These are phyloP conservation scores for Sporothrix brasiliensis DNA, from an alignment of 2,329 filamentous ascomycete genomes.

Conservation along the genomic window DNA sequence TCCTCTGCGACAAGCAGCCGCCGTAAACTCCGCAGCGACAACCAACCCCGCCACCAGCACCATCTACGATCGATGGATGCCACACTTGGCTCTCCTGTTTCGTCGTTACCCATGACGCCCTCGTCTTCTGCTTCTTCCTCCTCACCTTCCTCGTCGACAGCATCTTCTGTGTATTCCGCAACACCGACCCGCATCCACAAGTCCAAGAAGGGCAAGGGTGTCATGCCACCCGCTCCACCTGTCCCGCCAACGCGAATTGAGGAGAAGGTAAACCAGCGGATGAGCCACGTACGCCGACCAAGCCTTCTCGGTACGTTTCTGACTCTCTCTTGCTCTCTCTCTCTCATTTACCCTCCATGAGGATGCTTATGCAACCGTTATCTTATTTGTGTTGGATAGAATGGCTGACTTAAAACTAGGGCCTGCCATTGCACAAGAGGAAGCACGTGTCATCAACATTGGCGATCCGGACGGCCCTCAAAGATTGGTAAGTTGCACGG, in stretches of 20 bases:
- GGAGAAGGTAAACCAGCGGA: constrained; percentile 52
- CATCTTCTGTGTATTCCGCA: constrained; percentile 54
- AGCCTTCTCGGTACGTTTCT: constrained; percentile 61
- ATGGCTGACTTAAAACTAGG: constrained; percentile 53
- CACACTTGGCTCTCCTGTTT: constrained; percentile 26
- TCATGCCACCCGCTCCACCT: constrained; percentile 46
- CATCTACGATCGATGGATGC: constrained; percentile 32
- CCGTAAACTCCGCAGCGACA: constrained; percentile 26
- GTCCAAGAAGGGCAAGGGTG: constrained; percentile 42
- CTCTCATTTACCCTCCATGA: background rate
- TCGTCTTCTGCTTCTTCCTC: constrained; percentile 31
- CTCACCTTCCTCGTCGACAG: constrained; percentile 41
- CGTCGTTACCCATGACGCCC: constrained; percentile 31
- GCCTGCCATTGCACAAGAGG: constrained; percentile 70
- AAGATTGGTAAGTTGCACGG: constrained; percentile 60
- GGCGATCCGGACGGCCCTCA: constrained; percentile 73
- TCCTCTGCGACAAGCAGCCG: constrained; percentile 34
- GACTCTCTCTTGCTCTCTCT: background rate
- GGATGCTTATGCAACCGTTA: background rate
- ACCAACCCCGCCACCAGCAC: constrained; percentile 28
- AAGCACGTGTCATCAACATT: constrained; percentile 80
- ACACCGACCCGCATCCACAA: constrained; percentile 59
- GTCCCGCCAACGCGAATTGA: constrained; percentile 47
- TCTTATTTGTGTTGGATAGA: constrained; percentile 11
- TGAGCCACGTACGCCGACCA: constrained; percentile 59